Base-by-base conservation (phyloP, 495 filamentous ascomycete species). In the Tuber umbilicatum region DNA sequence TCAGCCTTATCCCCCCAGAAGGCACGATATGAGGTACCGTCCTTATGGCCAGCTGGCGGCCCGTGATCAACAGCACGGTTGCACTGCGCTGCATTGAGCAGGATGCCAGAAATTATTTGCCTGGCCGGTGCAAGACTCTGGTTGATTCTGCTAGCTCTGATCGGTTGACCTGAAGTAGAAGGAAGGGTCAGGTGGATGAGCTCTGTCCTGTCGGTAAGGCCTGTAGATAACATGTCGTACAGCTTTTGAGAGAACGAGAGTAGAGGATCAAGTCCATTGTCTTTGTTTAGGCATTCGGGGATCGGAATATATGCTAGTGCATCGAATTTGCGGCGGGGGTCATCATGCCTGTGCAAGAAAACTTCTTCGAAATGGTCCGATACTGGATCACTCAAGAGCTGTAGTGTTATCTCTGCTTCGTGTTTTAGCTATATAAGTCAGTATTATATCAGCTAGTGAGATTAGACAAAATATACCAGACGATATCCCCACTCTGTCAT, bases 401-500 rank as follows among this genome's bases (percentile, higher is more conserved):
- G 86, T 37, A 95, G 79, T 0, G 93, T 91, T 72, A 86, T 85
- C 68, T 81, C 86, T 21, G 93, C 93, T 80, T 97, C 93, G 64
- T 90, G 88, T 70, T 89, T 88, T 72, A 92, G 84, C 81, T 85
- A 60, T 16, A 35, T 64, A 41, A 55, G 69, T 83, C 42, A 84
- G 82, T 74, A 12, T 40, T 2, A 50, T 76, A 38, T 17, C 38
- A 69, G 45, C 55, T 31, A 17, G 60, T 45, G 42, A 38, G 39
- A 0, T 73, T n/a, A 19, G 64, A 70, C 69, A 71, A 67, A 42
- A 79, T 81, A 38, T 68, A 91, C 84, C 77, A 89, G 79, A 9
- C 84, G 81, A 80, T 97, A 97, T 14, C 93, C 94, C 91, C 92
- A 97, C 43, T 87, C 83, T 0, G 89, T 91, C 93, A 97, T 97